Evolutionary conservation across 768 basidiomycete species (phyloP), one percentile per base, ranked within the genome.

Genomic region (Lactarius sp.): DNA sequence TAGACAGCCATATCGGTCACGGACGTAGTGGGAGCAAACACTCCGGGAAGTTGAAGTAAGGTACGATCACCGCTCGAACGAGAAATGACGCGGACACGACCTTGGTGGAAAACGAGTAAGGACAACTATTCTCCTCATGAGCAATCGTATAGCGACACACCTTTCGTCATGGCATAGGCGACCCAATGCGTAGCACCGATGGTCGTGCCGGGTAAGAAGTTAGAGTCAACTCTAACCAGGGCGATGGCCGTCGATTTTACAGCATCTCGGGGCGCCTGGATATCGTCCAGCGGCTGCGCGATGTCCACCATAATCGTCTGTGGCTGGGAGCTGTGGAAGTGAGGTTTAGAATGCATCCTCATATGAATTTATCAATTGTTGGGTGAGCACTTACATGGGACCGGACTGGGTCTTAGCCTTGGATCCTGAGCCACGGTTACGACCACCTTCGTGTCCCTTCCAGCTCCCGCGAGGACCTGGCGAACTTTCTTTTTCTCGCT

Each of bases 151-250:
- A 44, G 18, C 37, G 54, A 46, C 71, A 10, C 65, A 84, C 88
- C 90, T 77, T 87, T 85, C 5, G 88, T 92, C 92, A 94, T 94
- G 31, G 91, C 92, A 70, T 94, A 93, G 16, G 92, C 92, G 62
- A 94, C 92, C 90, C 92, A 94, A 71, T 91, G 88, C 5, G 92
- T 92, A 14, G 92, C 92, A 10, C 92, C 92, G 59, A 94, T 93
- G 37, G 92, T 94, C 13, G 88, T 87, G 16, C 92, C 92, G 51
- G 88, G 89, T 61, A 92, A 77, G 76, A 93, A 94, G 31, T 87
- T 82, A 18, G 90, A 78, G 64, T 94, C 92, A 67, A 93, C 90
- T 74, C 86, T 89, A 71, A 94, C 90, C 53, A 94, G 80, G 16
- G 92, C 92, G 59, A 94, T 94, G 3, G 92, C 90, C 0, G 92